Conservation (phyloP, 176 grass and related monocot genomes). For the Dendrocalamus sinicus region DNA sequence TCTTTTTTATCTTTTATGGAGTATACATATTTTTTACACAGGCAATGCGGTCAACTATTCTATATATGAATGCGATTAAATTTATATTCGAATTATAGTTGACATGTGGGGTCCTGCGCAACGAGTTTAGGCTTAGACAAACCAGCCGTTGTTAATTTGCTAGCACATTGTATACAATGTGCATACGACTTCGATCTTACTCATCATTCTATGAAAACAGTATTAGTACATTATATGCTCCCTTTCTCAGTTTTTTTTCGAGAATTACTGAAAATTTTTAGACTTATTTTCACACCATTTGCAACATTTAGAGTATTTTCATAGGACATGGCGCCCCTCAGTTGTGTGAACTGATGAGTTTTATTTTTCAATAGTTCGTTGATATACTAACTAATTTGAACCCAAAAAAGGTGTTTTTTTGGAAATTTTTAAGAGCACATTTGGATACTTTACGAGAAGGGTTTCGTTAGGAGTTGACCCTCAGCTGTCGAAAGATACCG, state of each 20-base stretch:
- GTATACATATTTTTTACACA: not conserved
- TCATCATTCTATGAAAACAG: too few species aligned
- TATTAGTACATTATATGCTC: too few species aligned
- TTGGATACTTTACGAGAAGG: slow-evolving; percentile 5
- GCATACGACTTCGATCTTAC: too few species aligned
- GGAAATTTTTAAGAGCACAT: not conserved
- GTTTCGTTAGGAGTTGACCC: slow-evolving; percentile 49
- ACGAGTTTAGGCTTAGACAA: not conserved
- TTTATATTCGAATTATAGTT: not conserved
- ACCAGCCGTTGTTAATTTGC: not conserved
- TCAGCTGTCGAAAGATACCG: slow-evolving; percentile 19
- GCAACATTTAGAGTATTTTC: too few species aligned
- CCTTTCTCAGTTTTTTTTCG: too few species aligned
- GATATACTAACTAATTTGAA: not conserved
- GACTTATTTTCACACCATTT: too few species aligned
- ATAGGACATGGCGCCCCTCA: too few species aligned
- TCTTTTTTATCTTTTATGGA: not conserved
- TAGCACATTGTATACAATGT: too few species aligned
- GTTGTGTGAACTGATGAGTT: too few species aligned
- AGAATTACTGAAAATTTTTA: too few species aligned
- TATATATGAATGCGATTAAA: not conserved
- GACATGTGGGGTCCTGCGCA: not conserved
- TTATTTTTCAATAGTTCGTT: too few species aligned
- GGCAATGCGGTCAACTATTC: not conserved
- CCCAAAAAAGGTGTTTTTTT: not conserved